A percentile compares a stretch with the other conserved stretches of the same genome.
Conservation (phyloP, 2,329 filamentous ascomycete genomes). For the Trichophyton mentagrophytes region DNA sequence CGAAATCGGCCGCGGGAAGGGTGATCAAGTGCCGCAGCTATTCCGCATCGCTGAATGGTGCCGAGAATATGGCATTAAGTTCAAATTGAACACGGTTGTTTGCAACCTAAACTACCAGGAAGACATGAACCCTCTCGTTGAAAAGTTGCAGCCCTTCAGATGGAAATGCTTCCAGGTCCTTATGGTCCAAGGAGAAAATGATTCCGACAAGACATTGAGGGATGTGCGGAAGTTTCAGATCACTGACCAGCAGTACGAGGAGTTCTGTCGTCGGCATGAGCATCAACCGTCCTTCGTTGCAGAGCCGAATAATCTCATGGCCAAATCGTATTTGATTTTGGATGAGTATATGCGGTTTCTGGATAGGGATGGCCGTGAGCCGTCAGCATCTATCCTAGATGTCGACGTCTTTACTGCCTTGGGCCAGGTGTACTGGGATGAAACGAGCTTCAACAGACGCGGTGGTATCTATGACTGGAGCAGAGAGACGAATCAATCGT, state of each 20-base stretch:
- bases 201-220: constrained; percentile 28
- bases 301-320: constrained; percentile 41
- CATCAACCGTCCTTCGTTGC: constrained; percentile 34
- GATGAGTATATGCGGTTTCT: constrained; percentile 43
- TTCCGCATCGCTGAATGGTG: constrained; percentile 37
- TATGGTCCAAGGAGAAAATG: constrained; percentile 43
- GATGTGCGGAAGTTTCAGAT: constrained; percentile 37
- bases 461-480: constrained; percentile 41
- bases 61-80: constrained; percentile 36
- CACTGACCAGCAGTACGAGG: constrained; percentile 34
- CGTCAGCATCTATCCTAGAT: constrained; percentile 31
- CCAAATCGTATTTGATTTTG: constrained; percentile 39
- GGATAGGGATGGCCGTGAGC: constrained; percentile 30
- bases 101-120: constrained; percentile 38
- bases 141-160: constrained; percentile 35
- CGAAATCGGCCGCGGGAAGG: constrained; percentile 39
- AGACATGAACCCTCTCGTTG: constrained; percentile 35
- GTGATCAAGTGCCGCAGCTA: constrained; percentile 36
- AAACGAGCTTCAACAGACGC: constrained; percentile 32
- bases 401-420: constrained; percentile 38
- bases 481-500: neutral
- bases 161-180: constrained; percentile 47
- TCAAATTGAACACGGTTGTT: constrained; percentile 48
- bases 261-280: constrained; percentile 36
- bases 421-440: constrained; percentile 36